These are phyloP conservation scores for Jatropha multifida DNA, from an alignment of 441 rosid genomes.

Conservation along the genomic window DNA sequence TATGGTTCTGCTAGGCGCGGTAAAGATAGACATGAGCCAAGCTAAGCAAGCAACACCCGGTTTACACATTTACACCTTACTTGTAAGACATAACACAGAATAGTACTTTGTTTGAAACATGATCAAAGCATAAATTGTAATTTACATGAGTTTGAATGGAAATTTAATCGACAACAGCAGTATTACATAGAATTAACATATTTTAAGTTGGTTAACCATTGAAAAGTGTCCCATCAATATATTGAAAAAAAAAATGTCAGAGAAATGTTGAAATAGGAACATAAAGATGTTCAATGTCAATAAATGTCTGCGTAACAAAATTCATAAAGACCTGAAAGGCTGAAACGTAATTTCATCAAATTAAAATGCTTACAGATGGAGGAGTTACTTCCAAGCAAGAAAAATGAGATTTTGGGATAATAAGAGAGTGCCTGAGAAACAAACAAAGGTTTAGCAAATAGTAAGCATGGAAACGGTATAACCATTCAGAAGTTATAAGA, in stretches of 20 bases:
- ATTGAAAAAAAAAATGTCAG: background rate
- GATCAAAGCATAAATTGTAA: background rate
- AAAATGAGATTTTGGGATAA: constrained; percentile 84
- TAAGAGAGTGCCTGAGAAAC: constrained; percentile 80
- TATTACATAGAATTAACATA: background rate
- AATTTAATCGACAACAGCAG: background rate
- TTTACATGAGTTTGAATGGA: background rate
- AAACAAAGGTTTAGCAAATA: constrained; percentile 8
- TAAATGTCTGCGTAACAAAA: background rate
- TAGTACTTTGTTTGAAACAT: background rate
- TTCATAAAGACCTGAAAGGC: background rate
- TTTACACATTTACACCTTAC: background rate
- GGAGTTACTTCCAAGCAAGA: constrained; percentile 79
- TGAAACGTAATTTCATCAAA: constrained; percentile 2
- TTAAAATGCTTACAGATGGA: constrained; percentile 67
- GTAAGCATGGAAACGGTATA: background rate
- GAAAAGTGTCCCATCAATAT: background rate
- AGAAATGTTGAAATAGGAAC: background rate
- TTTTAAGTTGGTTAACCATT: background rate
- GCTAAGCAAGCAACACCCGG: background rate
- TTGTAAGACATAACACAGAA: background rate
- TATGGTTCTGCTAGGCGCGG: background rate
- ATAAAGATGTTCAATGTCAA: background rate
- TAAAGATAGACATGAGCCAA: background rate
- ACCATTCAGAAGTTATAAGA: background rate